These are phyloP conservation scores for Rhinocladiella similis DNA, from an alignment of 2,329 filamentous ascomycete species.

Conservation along the genomic window DNA sequence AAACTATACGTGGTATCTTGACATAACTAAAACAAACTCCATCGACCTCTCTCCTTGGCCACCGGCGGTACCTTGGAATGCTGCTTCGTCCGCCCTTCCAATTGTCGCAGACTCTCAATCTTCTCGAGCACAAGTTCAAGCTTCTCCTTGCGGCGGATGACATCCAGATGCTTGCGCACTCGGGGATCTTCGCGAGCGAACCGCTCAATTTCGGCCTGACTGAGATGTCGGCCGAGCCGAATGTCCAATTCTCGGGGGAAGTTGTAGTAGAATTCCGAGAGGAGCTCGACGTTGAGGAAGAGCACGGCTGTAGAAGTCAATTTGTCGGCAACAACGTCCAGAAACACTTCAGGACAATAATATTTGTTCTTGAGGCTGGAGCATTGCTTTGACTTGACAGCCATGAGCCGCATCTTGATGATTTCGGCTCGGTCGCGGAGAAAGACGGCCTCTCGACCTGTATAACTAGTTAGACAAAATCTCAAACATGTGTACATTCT, in stretches of 20 bases:
- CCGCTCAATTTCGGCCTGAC: conserved; percentile 76
- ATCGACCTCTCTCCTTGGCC: conserved; percentile 41
- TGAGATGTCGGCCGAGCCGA: conserved; percentile 77
- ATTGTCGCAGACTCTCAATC: conserved; percentile 84
- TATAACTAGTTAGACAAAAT: conserved; percentile 20
- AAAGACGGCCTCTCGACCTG: conserved; percentile 90
- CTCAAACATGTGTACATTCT: not conserved
- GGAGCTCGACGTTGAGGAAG: conserved; percentile 93
- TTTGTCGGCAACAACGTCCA: conserved; percentile 96
- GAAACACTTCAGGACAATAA: conserved; percentile 92
- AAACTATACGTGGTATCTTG: conserved; percentile 12
- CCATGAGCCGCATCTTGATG: conserved; percentile 83
- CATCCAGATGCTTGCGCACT: conserved; percentile 82
- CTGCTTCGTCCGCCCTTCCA: conserved; percentile 72
- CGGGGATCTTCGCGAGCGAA: conserved; percentile 94
- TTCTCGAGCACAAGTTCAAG: conserved; percentile 91
- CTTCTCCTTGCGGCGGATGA: conserved; percentile 88
- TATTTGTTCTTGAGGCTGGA: conserved; percentile 84
- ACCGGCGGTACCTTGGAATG: conserved; percentile 24
- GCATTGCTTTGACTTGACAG: conserved; percentile 90
- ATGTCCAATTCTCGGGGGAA: conserved; percentile 91
- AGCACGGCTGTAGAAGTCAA: conserved; percentile 92
- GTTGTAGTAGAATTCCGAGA: conserved; percentile 97
- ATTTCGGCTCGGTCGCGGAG: conserved; percentile 88
- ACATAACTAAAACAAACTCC: conserved; percentile 44